Base-by-base conservation (phyloP, 2,329 filamentous ascomycete genomes). In the Hysterium pulicare region DNA sequence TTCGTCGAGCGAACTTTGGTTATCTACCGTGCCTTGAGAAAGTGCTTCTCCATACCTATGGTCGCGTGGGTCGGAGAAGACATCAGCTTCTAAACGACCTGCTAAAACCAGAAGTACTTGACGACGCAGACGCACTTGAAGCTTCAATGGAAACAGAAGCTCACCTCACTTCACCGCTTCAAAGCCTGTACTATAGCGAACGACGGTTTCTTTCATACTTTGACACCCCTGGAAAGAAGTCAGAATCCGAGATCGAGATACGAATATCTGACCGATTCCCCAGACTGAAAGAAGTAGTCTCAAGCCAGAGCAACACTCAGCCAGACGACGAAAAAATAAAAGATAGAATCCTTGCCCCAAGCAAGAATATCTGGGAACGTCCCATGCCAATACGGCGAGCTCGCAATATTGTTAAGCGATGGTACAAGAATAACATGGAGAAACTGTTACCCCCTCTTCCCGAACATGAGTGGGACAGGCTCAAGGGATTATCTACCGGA, bases 1-100 rank as follows among this genome's bases (percentile, higher is more conserved):
- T 80, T 6, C 71, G 69, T 2, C 70, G 75, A 36, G 81, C 79
- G 16, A 83, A 82, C 51, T 64, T 75, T 44, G 81, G 80, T 46
- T 76, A 81, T 40, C 50, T 63, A 11, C 60, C 61, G 11, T 69
- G 73, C 11, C 59, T 84, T 15, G 65, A 74, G 33, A 76, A 73
- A 41, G 67, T 82, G 9, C 62, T 84, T 16, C 61, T 71, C 23
- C 60, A 73, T 45, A 71, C 79, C 11, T 84, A 83, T 53, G 81
- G 79, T 11, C 73, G 81, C 39, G 68, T 66, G 23, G 81, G 81
- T 7, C 71, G 64, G 48, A 68, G 77, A 23, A 71, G 77, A 51
- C 67, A 74, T 44, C 62, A 73, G 8, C 57, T 83, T 35, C 45
- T 63, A 1, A 41, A 47, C 1, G 23, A 50, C 2, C 40, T 66